Conservation (phyloP, 441 rosid genomes). For the Populus hybrid region DNA sequence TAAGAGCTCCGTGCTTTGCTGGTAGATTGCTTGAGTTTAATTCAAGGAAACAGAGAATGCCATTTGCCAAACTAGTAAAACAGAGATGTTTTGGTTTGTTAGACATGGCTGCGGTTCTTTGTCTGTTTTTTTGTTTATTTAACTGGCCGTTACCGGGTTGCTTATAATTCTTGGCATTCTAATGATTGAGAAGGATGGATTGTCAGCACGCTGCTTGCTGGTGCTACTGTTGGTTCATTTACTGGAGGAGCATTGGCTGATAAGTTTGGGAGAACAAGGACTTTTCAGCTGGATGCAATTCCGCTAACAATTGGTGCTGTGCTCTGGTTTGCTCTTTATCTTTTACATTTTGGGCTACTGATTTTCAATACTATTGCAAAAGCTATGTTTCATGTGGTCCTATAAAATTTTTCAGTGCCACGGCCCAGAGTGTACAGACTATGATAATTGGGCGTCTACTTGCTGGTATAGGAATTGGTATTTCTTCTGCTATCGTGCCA, state of each 20-base stretch:
- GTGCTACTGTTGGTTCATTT: constrained; percentile 93
- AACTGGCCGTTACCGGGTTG: not conserved
- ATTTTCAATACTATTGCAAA: constrained; percentile 6
- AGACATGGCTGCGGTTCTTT: too few species aligned
- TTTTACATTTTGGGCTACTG: constrained; percentile 2
- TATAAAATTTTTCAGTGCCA: constrained; percentile 48
- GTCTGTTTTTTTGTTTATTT: not conserved
- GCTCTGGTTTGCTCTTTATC: constrained; percentile 52
- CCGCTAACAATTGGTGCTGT: constrained; percentile 84
- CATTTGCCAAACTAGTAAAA: not conserved
- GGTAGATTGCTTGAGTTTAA: not conserved
- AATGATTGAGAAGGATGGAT: constrained; percentile 72
- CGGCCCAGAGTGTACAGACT: constrained; percentile 82
- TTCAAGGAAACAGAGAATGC: not conserved
- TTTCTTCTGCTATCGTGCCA: constrained; percentile 93
- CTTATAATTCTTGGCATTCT: constrained; percentile 9
- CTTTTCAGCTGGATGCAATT: constrained; percentile 93
- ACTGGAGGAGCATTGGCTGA: constrained; percentile 95
- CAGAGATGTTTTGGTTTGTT: not conserved
- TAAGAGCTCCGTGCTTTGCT: too few species aligned
- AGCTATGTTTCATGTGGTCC: constrained; percentile 15
- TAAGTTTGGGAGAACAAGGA: constrained; percentile 87
- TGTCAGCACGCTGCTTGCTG: constrained; percentile 92
- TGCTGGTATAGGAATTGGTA: constrained; percentile 96
- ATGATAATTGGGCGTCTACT: constrained; percentile 96